A percentile compares a stretch with the other conserved stretches of the same genome.
These are phyloP conservation scores for Termitomyces sp. DNA, from an alignment of 768 basidiomycete species.

Conservation along the genomic window DNA sequence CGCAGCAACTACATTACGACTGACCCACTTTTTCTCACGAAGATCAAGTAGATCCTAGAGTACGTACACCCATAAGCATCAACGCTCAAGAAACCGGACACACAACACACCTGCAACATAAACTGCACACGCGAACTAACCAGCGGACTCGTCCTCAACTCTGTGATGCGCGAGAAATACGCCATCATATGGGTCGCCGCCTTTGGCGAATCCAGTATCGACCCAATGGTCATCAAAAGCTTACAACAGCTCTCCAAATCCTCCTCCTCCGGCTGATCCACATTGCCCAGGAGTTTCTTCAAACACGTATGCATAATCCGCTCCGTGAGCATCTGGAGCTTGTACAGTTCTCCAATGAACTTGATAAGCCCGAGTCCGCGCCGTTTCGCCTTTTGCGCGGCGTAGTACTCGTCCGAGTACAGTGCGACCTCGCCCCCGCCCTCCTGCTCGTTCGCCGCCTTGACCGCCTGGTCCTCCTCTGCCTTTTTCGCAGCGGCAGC, in stretches of 20 bases:
- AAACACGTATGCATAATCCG: slow-evolving; percentile 99
- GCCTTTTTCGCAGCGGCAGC: slow-evolving; percentile 85
- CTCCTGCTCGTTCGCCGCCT: slow-evolving; percentile 60
- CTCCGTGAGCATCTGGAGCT: slow-evolving; percentile 97
- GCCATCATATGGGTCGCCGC: slow-evolving; percentile 86
- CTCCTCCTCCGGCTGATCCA: slow-evolving; percentile 95
- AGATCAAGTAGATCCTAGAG: slow-evolving; percentile 95
- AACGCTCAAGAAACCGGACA: background rate
- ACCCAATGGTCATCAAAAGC: slow-evolving; percentile 85
- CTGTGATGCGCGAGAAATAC: slow-evolving; percentile 89
- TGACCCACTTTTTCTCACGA: slow-evolving; percentile 78
- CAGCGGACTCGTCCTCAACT: slow-evolving; percentile 68
- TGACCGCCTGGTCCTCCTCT: slow-evolving; percentile 77
- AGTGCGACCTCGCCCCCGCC: slow-evolving; percentile 63
- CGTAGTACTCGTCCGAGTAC: slow-evolving; percentile 95
- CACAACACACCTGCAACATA: slow-evolving; percentile 81
- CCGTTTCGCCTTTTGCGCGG: slow-evolving; percentile 95
- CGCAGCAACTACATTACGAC: slow-evolving; percentile 67
- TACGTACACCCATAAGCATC: slow-evolving; percentile 9
- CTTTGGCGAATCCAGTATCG: slow-evolving; percentile 75
- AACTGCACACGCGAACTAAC: slow-evolving; percentile 88
- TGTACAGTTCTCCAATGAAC: slow-evolving; percentile 98
- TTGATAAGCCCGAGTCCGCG: slow-evolving; percentile 95
- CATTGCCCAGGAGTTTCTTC: slow-evolving; percentile 90
- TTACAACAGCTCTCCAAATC: slow-evolving; percentile 97